Conservation (phyloP, 306 rosid genomes). For the Aeschynomene evenia region DNA sequence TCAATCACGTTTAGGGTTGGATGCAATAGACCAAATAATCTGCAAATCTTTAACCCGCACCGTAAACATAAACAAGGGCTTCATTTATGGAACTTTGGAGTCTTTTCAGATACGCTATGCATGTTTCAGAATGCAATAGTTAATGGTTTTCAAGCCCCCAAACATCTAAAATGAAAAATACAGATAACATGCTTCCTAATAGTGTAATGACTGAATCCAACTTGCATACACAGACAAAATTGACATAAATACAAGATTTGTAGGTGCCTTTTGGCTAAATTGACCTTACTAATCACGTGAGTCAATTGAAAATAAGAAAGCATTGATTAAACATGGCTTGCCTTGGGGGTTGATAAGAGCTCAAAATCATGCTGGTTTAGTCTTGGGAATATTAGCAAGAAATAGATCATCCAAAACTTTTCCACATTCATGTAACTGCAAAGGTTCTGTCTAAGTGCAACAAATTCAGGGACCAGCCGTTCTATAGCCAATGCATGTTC, state of each 20-base stretch:
- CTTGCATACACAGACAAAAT: slow-evolving; percentile 1
- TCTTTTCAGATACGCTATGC: background rate
- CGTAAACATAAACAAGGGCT: slow-evolving; percentile 10
- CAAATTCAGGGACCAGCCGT: slow-evolving; percentile 60
- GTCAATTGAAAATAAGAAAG: slow-evolving; percentile 9
- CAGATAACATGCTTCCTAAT: background rate
- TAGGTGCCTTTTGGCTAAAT: background rate
- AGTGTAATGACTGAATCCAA: slow-evolving; percentile 10
- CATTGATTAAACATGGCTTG: slow-evolving; percentile 37
- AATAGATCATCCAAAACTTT: slow-evolving; percentile 88
- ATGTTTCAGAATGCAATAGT: background rate
- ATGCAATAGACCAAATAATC: slow-evolving; percentile 14
- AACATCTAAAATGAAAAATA: background rate
- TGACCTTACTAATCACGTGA: slow-evolving; percentile 2
- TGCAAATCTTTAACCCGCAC: background rate
- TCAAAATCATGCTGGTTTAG: slow-evolving; percentile 60
- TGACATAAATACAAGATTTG: background rate
- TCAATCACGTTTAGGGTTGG: slow-evolving; percentile 5
- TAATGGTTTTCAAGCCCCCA: background rate
- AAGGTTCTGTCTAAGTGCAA: slow-evolving; percentile 54
- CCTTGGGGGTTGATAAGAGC: slow-evolving; percentile 71
- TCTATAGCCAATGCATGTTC: slow-evolving; percentile 68
- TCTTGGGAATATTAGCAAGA: slow-evolving; percentile 75
- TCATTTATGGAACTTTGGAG: background rate
- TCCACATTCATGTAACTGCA: slow-evolving; percentile 68